These are phyloP conservation scores for Podaxis sp. DNA, from an alignment of 768 basidiomycete species.

Conservation along the genomic window DNA sequence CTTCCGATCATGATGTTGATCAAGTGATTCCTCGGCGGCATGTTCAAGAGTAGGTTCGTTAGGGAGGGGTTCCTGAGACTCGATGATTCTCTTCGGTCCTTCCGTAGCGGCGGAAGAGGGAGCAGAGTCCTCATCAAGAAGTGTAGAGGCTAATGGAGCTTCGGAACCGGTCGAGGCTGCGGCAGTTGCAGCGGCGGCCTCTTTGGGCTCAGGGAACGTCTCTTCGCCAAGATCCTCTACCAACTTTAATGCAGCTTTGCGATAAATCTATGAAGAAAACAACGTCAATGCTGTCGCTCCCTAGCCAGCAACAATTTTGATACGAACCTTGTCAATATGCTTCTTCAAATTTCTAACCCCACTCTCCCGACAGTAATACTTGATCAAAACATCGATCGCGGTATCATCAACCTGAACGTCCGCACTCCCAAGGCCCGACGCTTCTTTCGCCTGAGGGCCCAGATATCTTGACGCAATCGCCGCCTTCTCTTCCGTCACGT, in stretches of 20 bases:
- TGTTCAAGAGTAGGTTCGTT: slow-evolving; percentile 33
- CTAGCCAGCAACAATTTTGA: neutral
- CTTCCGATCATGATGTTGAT: slow-evolving; percentile 21
- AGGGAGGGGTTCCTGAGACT: slow-evolving; percentile 48
- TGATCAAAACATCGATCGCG: slow-evolving; percentile 86
- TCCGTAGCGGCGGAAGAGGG: slow-evolving; percentile 1
- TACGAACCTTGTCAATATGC: slow-evolving; percentile 89
- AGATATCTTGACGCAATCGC: slow-evolving; percentile 87
- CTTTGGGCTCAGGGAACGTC: slow-evolving; percentile 69
- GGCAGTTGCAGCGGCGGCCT: slow-evolving; percentile 20
- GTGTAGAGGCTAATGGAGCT: slow-evolving; percentile 18
- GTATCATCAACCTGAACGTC: slow-evolving; percentile 77
- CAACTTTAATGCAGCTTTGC: slow-evolving; percentile 92
- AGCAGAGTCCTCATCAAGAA: slow-evolving; percentile 4
- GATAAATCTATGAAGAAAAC: slow-evolving; percentile 68
- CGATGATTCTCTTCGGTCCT: slow-evolving; percentile 34
- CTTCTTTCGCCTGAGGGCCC: slow-evolving; percentile 90
- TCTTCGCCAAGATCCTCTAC: slow-evolving; percentile 90
- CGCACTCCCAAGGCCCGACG: slow-evolving; percentile 81
- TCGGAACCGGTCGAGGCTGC: slow-evolving; percentile 19
- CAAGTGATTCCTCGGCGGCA: slow-evolving; percentile 15
- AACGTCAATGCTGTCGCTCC: neutral
- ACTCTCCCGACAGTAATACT: slow-evolving; percentile 96
- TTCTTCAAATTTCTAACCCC: slow-evolving; percentile 98
- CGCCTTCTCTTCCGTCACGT: slow-evolving; percentile 91